Evolutionary conservation across 805 yeast species (phyloP).

Genomic region (Tetrapisispora phaffii): DNA sequence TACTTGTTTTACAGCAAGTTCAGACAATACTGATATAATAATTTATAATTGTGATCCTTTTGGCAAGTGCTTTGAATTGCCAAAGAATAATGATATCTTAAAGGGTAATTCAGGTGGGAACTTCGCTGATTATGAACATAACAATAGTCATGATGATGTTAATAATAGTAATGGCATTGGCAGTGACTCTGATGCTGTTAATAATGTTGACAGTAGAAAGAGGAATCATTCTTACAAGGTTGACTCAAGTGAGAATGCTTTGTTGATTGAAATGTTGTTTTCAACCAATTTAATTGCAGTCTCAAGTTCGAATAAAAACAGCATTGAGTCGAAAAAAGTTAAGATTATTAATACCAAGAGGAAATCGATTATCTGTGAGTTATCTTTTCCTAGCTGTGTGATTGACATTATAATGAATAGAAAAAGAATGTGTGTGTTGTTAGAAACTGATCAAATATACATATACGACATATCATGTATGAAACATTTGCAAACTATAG

Average conservation of each 20-base stretch:
- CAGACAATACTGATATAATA: constrained; percentile 52
- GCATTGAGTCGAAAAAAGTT: constrained; percentile 50
- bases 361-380: constrained; percentile 67
- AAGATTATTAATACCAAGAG: constrained; percentile 65
- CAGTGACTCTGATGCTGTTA: not conserved
- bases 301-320: constrained; percentile 62
- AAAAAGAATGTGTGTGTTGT: constrained; percentile 65
- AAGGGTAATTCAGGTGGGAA: not conserved
- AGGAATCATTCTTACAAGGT: not conserved
- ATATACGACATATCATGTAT: constrained; percentile 87
- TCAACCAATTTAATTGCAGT: constrained; percentile 78
- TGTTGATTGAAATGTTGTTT: constrained; percentile 79
- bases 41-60: constrained; percentile 86
- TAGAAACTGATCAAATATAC: constrained; percentile 65
- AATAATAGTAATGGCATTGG: not conserved
- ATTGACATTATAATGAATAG: constrained; percentile 70
- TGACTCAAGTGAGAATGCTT: constrained; percentile 3
- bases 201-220: too few relatives aligned
- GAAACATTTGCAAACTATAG: constrained; percentile 65
- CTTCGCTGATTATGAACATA: not conserved
- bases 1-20: constrained; percentile 63
- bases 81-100: not conserved
- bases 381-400: constrained; percentile 73
- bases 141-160: constrained; percentile 1
- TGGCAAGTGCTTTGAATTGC: constrained; percentile 52